These are phyloP conservation scores for Phaseolus coccineus DNA, from an alignment of 331 rosid genomes.

Conservation along the genomic window DNA sequence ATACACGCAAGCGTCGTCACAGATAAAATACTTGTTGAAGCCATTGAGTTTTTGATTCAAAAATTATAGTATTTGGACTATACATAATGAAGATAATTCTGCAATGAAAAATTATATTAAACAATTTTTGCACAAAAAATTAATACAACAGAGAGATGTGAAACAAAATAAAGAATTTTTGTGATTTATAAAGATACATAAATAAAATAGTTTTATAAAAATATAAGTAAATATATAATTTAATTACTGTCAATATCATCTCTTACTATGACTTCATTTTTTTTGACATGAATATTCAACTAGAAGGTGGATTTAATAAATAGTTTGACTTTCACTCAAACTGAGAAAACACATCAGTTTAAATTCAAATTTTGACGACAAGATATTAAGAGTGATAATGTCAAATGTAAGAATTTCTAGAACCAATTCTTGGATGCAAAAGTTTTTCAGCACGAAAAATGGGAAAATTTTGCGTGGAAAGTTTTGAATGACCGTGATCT, in stretches of 20 bases:
- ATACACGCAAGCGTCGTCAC: background rate
- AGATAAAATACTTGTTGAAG: background rate
- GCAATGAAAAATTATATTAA: background rate
- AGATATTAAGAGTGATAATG: background rate
- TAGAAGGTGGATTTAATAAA: slow-evolving; percentile 10
- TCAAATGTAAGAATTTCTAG: slow-evolving; percentile 32
- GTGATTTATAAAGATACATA: too few species aligned
- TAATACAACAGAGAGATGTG: background rate
- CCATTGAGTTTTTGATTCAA: background rate
- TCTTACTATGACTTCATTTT: background rate
- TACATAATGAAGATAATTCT: background rate
- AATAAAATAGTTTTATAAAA: too few species aligned
- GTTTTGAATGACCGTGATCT: slow-evolving; percentile 2
- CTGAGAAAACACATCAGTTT: background rate
- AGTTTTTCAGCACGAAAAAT: background rate
- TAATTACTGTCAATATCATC: background rate
- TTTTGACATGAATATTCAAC: slow-evolving; percentile 27
- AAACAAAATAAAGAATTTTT: background rate
- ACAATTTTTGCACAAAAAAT: background rate
- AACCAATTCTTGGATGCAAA: background rate
- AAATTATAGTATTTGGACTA: background rate
- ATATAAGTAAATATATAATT: background rate
- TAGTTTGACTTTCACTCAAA: slow-evolving; percentile 11
- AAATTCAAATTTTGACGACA: background rate
- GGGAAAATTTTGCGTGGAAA: background rate